Evolutionary conservation across 352 stramenopile species (phyloP), one percentile per base, ranked within the genome.

Genomic region (Phytophthora hybrid): DNA sequence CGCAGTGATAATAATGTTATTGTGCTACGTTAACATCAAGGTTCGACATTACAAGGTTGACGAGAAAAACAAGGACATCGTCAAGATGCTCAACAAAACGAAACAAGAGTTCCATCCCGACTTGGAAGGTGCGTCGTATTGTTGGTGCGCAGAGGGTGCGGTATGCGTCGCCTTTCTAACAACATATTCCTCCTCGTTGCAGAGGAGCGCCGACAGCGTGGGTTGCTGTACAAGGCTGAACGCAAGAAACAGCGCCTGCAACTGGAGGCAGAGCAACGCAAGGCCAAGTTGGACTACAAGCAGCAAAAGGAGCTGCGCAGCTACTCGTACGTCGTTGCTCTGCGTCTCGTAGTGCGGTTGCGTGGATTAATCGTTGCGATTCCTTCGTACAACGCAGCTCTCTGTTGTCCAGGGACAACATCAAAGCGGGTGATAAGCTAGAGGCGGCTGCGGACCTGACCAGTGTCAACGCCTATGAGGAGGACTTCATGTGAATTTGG

Each of bases 21-120:
- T 41, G 34, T 41, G 13, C 32, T 39, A 41, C 37, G 11, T 9
- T 18, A 46, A 13, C 13, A 54, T 32, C 14, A 49, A 95, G 88
- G 78, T 97, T 19, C 85, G 88, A n/a, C 83, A 69, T 59, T 89
- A 92, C 58, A 77, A 77, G 18, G 90, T 97, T 13, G 69, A 78
- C 34, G 90, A 97, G 73, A 98, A 97, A 62, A 81, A 93, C 70
- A 93, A 90, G 32, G 84, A 92, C 14, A 95, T 97, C 16, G 46
- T 98, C 31, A 98, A 97, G 63, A 82, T 79, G 31, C 78, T 98
- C 29, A 97, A 97, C 64, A 89, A 91, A 60, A 93, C 93, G 47
- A 98, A 98, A 69, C 69, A 81, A 6, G 87, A 94, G 63, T 76
- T 78, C 31, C 83, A 92, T 58, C 90, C 87, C 8, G 85, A 97